Base-by-base conservation (phyloP, 768 basidiomycete genomes). In the Boletus rubropictus region DNA sequence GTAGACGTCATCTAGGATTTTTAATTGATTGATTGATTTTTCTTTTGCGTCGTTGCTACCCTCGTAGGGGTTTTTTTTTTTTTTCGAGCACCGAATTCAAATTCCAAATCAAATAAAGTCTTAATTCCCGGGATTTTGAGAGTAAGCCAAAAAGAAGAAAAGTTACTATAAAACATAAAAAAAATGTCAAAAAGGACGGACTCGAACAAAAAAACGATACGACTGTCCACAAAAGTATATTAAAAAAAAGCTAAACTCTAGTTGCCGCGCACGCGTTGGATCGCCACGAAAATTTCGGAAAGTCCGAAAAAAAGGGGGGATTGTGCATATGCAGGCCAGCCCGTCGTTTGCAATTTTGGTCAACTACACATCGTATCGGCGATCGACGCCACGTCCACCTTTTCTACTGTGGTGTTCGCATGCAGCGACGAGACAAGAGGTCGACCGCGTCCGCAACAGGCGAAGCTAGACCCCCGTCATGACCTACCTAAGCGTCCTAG, bases 401-500 rank as follows among this genome's bases (percentile, higher is more conserved):
- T 15, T 17, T 27, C 3, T 15, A 31, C 29, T n/a, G 6, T 12
- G 11, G 12, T 1, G 32, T 27, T 2, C 22, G 27, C 43, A 31
- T 24, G 24, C 31, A 36, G 33, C 6, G 11, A 29, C 27, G 8
- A 24, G 38, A 5, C 17, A 7, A 25, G n/a, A 18, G 17, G 39
- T 28, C 25, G 42, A 42, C 38, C 39, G 37, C 25, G 32, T 41
- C 40, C 48, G n/a, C n/a, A 25, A 48, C 32, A 41, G 45, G 35
- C 24, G 35, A n/a, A 42, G 40, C 50, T 28, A 10, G 35, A 41
- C 44, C 32, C 46, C 45, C 22, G 31, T 52, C 53, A 49, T 44
- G 49, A 48, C 56, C 54, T 45, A 60, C 55, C 53, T 47, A 56
- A 28, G 47, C 55, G 57, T 55, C 42, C 45, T 28, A 37, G 48